A percentile compares a stretch with the other conserved stretches of the same genome.
These are phyloP conservation scores for Saturnispora ahearnii DNA, from an alignment of 805 yeast species.

Conservation along the genomic window DNA sequence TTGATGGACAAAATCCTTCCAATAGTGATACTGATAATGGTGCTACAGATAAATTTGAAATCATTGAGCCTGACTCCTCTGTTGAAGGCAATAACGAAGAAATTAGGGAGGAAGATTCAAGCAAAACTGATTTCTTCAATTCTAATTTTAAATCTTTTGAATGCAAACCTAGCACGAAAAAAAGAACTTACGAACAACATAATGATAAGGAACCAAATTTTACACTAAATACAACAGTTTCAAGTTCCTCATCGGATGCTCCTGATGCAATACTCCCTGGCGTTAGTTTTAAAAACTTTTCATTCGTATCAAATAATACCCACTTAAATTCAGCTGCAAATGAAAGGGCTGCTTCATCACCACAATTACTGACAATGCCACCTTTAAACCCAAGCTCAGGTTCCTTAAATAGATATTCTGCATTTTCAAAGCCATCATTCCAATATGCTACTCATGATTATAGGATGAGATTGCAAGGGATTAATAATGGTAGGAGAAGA, in stretches of 20 bases:
- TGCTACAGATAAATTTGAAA: neutral
- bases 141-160: neutral
- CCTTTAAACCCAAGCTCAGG: constrained; percentile 21
- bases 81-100: neutral
- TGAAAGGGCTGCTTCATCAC: neutral
- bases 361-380: constrained; percentile 15
- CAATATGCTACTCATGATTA: constrained; percentile 49
- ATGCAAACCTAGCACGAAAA: neutral
- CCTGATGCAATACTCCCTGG: neutral
- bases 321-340: neutral
- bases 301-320: neutral
- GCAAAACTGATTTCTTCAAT: neutral
- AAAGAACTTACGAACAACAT: neutral
- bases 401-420: constrained; percentile 21
- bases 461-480: constrained; percentile 39
- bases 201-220: neutral
- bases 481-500: constrained; percentile 38
- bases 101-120: neutral
- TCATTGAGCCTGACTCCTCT: neutral
- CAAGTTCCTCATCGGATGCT: neutral
- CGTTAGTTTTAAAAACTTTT: constrained; percentile 7
- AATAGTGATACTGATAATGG: neutral
- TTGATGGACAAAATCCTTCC: neutral
- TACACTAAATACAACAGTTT: neutral
- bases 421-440: constrained; percentile 26